Conservation (phyloP, 495 filamentous ascomycete species). For the Monascus purpureus region DNA sequence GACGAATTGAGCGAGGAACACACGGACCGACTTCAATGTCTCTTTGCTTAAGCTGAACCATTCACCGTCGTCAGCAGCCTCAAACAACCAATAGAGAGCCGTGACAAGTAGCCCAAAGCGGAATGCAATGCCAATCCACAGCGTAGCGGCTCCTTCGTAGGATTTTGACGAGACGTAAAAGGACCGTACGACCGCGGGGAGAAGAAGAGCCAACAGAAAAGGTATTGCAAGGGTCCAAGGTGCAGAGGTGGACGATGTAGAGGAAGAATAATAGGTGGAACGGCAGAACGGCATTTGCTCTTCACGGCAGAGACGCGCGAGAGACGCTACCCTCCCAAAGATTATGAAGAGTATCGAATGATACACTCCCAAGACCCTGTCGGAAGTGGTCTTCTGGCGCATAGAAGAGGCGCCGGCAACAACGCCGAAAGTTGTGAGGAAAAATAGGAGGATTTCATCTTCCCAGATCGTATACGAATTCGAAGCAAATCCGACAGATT, state of each 20-base stretch:
- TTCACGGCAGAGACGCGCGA: conserved; percentile 89
- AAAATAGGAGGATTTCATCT: conserved; percentile 85
- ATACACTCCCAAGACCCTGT: conserved; percentile 61
- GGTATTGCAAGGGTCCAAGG: conserved; percentile 81
- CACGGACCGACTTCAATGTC: conserved; percentile 57
- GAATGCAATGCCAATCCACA: conserved; percentile 74
- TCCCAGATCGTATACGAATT: conserved; percentile 99
- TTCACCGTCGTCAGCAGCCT: conserved; percentile 77
- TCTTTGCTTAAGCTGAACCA: conserved; percentile 57
- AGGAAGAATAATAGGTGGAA: conserved; percentile 90
- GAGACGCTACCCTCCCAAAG: conserved; percentile 67
- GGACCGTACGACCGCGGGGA: conserved; percentile 65
- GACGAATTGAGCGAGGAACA: conserved; percentile 61
- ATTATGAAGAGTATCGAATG: conserved; percentile 75
- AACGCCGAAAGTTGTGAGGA: conserved; percentile 76
- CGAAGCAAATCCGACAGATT: conserved; percentile 83
- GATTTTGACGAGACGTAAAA: conserved; percentile 67
- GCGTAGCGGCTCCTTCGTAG: conserved; percentile 67
- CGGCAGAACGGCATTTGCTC: conserved; percentile 96
- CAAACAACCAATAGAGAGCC: conserved; percentile 77
- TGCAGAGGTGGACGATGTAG: conserved; percentile 81
- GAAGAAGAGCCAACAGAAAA: conserved; percentile 52
- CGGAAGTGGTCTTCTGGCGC: conserved; percentile 43
- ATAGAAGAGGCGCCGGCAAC: conserved; percentile 58
- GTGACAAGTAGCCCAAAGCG: conserved; percentile 60